Evolutionary conservation across 495 filamentous ascomycete species (phyloP).

Genomic region (Aspergillus nanangensis): DNA sequence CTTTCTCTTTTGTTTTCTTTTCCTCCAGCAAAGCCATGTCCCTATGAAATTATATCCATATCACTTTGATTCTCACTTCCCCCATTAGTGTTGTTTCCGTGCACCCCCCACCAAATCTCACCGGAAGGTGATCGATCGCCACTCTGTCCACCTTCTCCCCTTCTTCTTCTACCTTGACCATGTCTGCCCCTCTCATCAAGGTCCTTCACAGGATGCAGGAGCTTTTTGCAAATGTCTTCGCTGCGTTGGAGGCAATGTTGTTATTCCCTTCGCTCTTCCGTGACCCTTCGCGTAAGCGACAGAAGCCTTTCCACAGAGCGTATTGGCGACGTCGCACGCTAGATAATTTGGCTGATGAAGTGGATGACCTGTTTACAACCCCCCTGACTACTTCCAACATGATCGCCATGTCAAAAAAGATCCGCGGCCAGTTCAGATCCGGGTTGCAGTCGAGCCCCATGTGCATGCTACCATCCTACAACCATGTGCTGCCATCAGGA

Average conservation of each 20-base stretch:
- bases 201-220: constrained; percentile 48
- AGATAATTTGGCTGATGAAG: constrained; percentile 48
- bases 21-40: constrained; percentile 5
- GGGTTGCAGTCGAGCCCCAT: constrained; percentile 50
- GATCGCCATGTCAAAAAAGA: constrained; percentile 51
- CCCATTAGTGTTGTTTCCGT: not conserved
- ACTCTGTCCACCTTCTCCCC: not conserved
- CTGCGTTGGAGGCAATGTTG: constrained; percentile 46
- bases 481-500: constrained; percentile 56
- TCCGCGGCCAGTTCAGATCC: constrained; percentile 53
- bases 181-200: constrained; percentile 39
- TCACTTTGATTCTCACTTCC: constrained; percentile 5
- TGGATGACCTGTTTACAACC: constrained; percentile 43
- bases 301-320: constrained; percentile 29
- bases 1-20: constrained; percentile 5
- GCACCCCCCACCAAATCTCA: too few species aligned
- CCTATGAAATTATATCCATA: constrained; percentile 13
- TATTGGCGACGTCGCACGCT: constrained; percentile 43
- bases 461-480: constrained; percentile 66
- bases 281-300: constrained; percentile 28
- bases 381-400: constrained; percentile 39
- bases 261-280: constrained; percentile 49
- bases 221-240: constrained; percentile 49
- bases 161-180: constrained; percentile 12
- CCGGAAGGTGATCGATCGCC: not conserved